Conservation (phyloP, 2,329 filamentous ascomycete species). For the Cadophora gregata region DNA sequence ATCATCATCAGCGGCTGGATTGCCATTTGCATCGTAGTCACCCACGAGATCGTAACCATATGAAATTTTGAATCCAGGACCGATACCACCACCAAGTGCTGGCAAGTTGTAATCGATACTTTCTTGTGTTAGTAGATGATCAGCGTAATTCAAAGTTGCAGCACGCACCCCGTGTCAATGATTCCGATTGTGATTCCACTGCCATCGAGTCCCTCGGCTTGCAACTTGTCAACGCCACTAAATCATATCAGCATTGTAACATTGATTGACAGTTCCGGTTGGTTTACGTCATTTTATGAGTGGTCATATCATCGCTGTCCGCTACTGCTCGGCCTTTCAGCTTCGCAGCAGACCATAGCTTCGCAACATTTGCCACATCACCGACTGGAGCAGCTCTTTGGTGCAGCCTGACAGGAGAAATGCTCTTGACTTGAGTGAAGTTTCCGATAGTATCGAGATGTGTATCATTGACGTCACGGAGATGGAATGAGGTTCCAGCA, state of each 20-base stretch:
- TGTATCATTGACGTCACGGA: background rate
- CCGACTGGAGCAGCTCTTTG: slow-evolving; percentile 2
- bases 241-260: background rate
- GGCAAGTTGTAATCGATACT: slow-evolving; percentile 14
- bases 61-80: slow-evolving; percentile 17
- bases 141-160: background rate
- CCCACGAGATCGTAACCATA: slow-evolving; percentile 14
- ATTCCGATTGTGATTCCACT: slow-evolving; percentile 15
- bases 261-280: background rate
- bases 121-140: background rate
- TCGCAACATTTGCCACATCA: background rate
- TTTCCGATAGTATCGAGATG: slow-evolving; percentile 18
- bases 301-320: slow-evolving; percentile 3
- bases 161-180: slow-evolving; percentile 11
- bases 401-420: slow-evolving; percentile 16
- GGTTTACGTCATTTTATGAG: slow-evolving; percentile 14
- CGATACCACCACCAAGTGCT: slow-evolving; percentile 14
- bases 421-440: slow-evolving; percentile 19
- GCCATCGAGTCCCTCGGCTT: slow-evolving; percentile 12
- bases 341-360: slow-evolving; percentile 8
- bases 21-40: slow-evolving; percentile 11
- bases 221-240: slow-evolving; percentile 18
- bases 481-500: slow-evolving; percentile 9
- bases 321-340: slow-evolving; percentile 2
- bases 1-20: slow-evolving; percentile 11